Conservation (phyloP, 768 basidiomycete genomes). For the Collybiopsis confluens region DNA sequence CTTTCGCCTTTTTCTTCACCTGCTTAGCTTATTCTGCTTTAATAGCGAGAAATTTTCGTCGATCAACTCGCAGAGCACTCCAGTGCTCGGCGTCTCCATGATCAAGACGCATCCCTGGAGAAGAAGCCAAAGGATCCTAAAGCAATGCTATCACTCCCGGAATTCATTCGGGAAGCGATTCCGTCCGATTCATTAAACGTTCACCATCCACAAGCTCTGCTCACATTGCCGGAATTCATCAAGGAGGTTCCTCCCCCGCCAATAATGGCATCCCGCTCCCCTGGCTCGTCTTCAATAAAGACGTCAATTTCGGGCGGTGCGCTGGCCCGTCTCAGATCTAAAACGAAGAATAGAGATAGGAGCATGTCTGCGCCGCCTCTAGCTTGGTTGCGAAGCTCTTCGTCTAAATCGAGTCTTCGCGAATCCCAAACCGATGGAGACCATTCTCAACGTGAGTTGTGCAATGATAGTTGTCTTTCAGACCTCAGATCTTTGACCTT, state of each 20-base stretch:
- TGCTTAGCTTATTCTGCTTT: background rate
- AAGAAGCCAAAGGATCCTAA: slow-evolving; percentile 42
- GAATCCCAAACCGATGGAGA: slow-evolving; percentile 4
- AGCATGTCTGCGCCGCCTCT: slow-evolving; percentile 61
- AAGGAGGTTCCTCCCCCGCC: slow-evolving; percentile 39
- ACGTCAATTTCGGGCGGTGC: slow-evolving; percentile 9
- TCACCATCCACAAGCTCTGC: slow-evolving; percentile 42
- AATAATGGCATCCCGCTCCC: slow-evolving; percentile 11
- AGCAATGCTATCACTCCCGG: slow-evolving; percentile 51
- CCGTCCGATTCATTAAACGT: slow-evolving; percentile 28
- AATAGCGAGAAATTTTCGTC: slow-evolving; percentile 71
- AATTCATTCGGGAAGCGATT: slow-evolving; percentile 58
- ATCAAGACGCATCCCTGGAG: slow-evolving; percentile 70
- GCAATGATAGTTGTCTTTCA: background rate
- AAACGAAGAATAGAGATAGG: slow-evolving; percentile 35
- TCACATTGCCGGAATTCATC: slow-evolving; percentile 59
- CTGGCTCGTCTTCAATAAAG: background rate
- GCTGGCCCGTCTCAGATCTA: slow-evolving; percentile 16
- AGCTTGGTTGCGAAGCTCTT: slow-evolving; percentile 42
- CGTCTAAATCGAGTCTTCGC: slow-evolving; percentile 8
- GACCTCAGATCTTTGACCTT: slow-evolving; percentile 6
- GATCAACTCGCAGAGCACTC: slow-evolving; percentile 71
- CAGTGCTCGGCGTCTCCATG: slow-evolving; percentile 65
- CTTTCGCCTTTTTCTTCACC: background rate
- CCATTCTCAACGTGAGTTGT: slow-evolving; percentile 3